Percentiles rank a stretch among this genome's conserved stretches.
These are phyloP conservation scores for Ceratocystis destructans DNA, from an alignment of 2,329 filamentous ascomycete genomes.

Conservation along the genomic window DNA sequence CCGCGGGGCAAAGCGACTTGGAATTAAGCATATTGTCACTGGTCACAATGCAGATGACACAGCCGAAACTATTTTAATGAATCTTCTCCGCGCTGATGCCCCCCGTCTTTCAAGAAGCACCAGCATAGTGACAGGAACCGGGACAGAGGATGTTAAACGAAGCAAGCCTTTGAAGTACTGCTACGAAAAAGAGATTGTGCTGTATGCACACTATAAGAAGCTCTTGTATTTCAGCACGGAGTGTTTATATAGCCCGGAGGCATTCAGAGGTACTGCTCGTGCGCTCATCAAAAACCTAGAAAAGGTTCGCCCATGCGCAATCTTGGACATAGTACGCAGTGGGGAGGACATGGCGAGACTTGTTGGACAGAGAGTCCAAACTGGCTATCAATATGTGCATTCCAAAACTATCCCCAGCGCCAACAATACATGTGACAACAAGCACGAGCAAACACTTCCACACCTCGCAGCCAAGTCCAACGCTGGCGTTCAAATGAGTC, in stretches of 20 bases:
- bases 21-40: constrained; percentile 86
- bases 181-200: constrained; percentile 96
- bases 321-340: constrained; percentile 84
- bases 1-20: constrained; percentile 73
- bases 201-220: constrained; percentile 94
- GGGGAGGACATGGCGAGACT: constrained; percentile 91
- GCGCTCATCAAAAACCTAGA: constrained; percentile 92
- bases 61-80: constrained; percentile 96
- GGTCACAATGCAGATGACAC: constrained; percentile 97
- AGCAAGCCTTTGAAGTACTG: constrained; percentile 97
- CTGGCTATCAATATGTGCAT: constrained; percentile 2
- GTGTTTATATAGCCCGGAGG: constrained; percentile 95
- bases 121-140: constrained; percentile 68
- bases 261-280: constrained; percentile 83
- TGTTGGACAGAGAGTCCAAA: constrained; percentile 30
- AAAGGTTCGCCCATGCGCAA: constrained; percentile 81
- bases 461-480: background rate
- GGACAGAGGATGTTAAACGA: constrained; percentile 76
- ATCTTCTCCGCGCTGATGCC: constrained; percentile 78
- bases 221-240: constrained; percentile 97
- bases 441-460: background rate
- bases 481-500: background rate
- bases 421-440: constrained; percentile 1
- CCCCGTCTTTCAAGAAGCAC: constrained; percentile 78
- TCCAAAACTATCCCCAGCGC: background rate